These are phyloP conservation scores for Athelia psychrophila DNA, from an alignment of 1,284 basidiomycete genomes.

Conservation along the genomic window DNA sequence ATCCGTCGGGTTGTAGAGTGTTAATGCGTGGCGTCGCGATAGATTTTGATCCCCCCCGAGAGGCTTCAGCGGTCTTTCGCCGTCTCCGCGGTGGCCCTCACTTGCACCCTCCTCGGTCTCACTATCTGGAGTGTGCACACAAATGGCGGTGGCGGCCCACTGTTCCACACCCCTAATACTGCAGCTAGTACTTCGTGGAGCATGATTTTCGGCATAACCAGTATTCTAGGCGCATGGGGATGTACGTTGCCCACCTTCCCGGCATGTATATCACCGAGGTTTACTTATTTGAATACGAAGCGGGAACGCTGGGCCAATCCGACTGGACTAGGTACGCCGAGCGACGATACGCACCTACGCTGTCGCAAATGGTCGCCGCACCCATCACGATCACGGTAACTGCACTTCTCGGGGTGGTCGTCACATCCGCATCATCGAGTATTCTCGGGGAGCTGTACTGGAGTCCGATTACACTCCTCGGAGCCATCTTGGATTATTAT, in stretches of 20 bases:
- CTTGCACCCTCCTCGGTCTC: conserved; percentile 2
- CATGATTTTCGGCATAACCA: conserved; percentile 5
- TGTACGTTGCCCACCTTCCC: background rate
- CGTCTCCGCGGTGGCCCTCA: conserved; percentile 2
- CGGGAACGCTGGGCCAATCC: conserved; percentile 3
- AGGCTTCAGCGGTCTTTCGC: conserved; percentile 3
- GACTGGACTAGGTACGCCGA: conserved; percentile 5
- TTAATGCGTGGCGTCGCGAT: background rate
- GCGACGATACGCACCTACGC: conserved; percentile 1
- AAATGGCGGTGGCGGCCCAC: conserved; percentile 1
- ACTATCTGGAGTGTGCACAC: conserved; percentile 2
- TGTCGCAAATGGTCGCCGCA: conserved; percentile 2
- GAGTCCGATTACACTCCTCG: conserved; percentile 2
- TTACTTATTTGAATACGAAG: background rate
- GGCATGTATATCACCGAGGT: background rate
- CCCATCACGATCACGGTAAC: conserved; percentile 3
- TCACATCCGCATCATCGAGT: background rate
- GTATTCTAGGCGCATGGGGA: conserved; percentile 4
- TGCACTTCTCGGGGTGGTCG: conserved; percentile 2
- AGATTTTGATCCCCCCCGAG: conserved; percentile 5
- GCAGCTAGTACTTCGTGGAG: background rate
- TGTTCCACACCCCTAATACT: conserved; percentile 3
- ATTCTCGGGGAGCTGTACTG: conserved; percentile 2
- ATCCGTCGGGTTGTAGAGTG: background rate
- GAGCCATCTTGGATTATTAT: background rate